Conservation (phyloP, 192 early-diverging fungal species). For the Entomortierella parvispora region DNA sequence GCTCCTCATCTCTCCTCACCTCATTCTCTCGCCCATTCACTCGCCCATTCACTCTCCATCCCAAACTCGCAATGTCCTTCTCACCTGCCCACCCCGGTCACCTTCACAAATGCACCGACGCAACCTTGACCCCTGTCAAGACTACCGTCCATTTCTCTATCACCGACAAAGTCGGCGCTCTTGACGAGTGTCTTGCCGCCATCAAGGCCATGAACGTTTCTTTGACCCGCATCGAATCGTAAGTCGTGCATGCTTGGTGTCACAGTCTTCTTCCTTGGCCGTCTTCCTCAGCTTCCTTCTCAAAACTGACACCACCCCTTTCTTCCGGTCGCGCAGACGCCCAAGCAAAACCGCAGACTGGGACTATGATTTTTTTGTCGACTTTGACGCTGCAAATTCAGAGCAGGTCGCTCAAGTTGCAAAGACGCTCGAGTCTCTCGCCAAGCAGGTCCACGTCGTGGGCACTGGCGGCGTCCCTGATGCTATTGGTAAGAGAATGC, state of each 20-base stretch:
- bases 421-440: conserved; percentile 68
- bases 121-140: conserved; percentile 23
- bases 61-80: too few species aligned
- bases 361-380: conserved; percentile 94
- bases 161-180: conserved; percentile 82
- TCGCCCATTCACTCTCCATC: too few species aligned
- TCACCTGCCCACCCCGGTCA: too few species aligned
- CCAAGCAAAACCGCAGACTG: conserved; percentile 80
- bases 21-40: too few species aligned
- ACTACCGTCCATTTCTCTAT: conserved; percentile 82
- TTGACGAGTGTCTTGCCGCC: conserved; percentile 81
- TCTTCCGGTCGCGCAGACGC: conserved; percentile 53
- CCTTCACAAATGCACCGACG: conserved; percentile 45
- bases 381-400: conserved; percentile 76
- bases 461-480: conserved; percentile 58
- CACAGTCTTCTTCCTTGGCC: not conserved
- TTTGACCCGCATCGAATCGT: conserved; percentile 93
- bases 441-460: conserved; percentile 75
- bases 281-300: not conserved
- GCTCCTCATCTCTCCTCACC: too few species aligned
- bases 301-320: not conserved
- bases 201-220: conserved; percentile 80
- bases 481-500: conserved; percentile 25
- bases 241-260: conserved; percentile 3
- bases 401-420: conserved; percentile 69